Percentiles rank a stretch among this genome's conserved stretches.
Conservation (phyloP, 2,329 filamentous ascomycete genomes). For the Fusarium siculi region DNA sequence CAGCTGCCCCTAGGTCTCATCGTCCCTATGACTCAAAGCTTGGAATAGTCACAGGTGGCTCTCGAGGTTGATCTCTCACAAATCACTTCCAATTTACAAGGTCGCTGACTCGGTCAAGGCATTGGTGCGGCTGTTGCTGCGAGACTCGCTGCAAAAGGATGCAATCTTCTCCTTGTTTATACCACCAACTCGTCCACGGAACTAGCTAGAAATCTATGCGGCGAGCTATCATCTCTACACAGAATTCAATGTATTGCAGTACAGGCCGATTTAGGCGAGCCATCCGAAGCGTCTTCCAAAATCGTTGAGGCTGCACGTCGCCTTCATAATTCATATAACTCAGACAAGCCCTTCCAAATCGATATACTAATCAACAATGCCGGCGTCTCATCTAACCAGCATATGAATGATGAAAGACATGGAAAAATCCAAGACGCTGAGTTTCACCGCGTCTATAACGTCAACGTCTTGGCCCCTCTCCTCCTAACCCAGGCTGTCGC, state of each 20-base stretch:
- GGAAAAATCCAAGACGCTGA: conserved; percentile 67
- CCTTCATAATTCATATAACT: conserved; percentile 43
- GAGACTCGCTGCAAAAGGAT: conserved; percentile 69
- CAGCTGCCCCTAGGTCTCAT: conserved; percentile 5
- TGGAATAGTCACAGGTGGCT: conserved; percentile 50
- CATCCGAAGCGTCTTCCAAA: conserved; percentile 39
- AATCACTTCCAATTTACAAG: not conserved
- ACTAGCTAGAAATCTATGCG: conserved; percentile 59
- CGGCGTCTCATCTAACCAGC: conserved; percentile 74
- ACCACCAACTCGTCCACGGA: conserved; percentile 64
- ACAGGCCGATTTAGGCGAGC: conserved; percentile 46
- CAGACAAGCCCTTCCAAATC: conserved; percentile 55
- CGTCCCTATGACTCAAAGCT: conserved; percentile 49
- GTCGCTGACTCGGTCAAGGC: conserved; percentile 51
- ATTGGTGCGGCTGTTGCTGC: conserved; percentile 69
- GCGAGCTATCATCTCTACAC: conserved; percentile 58
- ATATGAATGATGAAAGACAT: conserved; percentile 64
- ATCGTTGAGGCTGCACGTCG: conserved; percentile 46
- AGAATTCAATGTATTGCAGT: conserved; percentile 45
- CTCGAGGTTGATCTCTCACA: conserved; percentile 43
- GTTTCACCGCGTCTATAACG: conserved; percentile 77
- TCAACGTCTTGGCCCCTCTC: conserved; percentile 86
- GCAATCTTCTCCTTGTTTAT: conserved; percentile 69
- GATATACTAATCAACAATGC: conserved; percentile 93
- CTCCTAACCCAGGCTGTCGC: conserved; percentile 79